Evolutionary conservation across 2,329 filamentous ascomycete genomes (phyloP).

Genomic region (Daldinia eschscholtzii): DNA sequence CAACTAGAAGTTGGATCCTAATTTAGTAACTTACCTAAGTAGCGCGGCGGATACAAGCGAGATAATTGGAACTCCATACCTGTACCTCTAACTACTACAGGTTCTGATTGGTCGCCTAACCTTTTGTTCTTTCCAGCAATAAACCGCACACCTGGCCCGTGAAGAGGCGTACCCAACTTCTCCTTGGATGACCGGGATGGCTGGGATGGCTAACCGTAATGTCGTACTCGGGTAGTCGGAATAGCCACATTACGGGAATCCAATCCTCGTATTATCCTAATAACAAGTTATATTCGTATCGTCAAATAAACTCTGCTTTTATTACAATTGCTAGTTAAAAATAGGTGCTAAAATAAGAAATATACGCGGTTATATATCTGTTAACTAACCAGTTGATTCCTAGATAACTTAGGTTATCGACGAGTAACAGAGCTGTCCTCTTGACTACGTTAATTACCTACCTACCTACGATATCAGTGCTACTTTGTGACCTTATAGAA

Average conservation of each 20-base stretch:
- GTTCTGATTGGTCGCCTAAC: constrained; percentile 35
- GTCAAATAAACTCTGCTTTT: neutral
- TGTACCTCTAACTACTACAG: neutral
- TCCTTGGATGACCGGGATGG: neutral
- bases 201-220: neutral
- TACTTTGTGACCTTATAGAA: neutral
- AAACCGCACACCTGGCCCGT: constrained; percentile 24
- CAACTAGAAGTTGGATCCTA: neutral
- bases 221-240: constrained; percentile 7
- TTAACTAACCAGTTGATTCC: no score
- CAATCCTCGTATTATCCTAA: neutral
- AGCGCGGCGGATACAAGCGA: constrained; percentile 18
- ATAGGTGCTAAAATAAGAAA: no score
- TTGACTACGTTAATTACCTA: neutral
- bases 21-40: neutral
- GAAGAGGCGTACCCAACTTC: neutral
- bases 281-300: constrained; percentile 1
- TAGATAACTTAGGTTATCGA: no score
- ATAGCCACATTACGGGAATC: neutral
- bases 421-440: no score
- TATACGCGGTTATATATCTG: no score
- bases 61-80: neutral
- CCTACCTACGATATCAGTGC: neutral
- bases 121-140: constrained; percentile 9
- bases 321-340: no score